Base-by-base conservation (phyloP, 345 rosid genomes). In the Populus deltoides region DNA sequence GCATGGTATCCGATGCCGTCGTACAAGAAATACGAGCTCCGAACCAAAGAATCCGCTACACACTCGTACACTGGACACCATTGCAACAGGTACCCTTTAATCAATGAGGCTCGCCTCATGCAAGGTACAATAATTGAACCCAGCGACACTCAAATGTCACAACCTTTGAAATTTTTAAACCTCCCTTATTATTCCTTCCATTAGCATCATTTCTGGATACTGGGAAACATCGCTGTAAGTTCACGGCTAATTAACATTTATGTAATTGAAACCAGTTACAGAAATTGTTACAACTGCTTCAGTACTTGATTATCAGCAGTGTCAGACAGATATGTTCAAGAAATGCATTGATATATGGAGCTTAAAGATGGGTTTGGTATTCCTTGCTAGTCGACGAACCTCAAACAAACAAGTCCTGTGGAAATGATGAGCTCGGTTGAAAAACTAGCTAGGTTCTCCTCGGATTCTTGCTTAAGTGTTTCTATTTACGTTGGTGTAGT, bases 41-140 rank as follows among this genome's bases (percentile, higher is more conserved):
- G 16, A 47, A 10, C 24, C 33, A 7, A 33, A 61, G 72, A 17
- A 66, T 65, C 78, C 55, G 27, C 61, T 18, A 4, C 63, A 4
- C 55, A 15, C 51, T 16, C 45, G 45, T 41, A n/a, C 38, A 31
- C 67, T 10, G 11, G 51, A 45, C 51, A 45, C 17, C 15, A 38
- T 68, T 24, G 24, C 76, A 11, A 59, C 24, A 20, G 7, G 27
- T 45, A 35, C 49, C 67, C 66, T 10, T 75, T 12, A 66, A 43
- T 41, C 57, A 74, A 25, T 41, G 27, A 27, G 41, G 16, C 45
- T 75, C 39, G 69, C 55, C 16, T 47, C 62, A 9, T 62, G n/a
- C 39, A 45, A 10, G 31, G 78, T 66, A 75, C 78, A 75, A 75
- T 75, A 75, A 75, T 75, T 75, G 47, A 76, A 66, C 38, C 39